Percentiles rank a stretch among this genome's conserved stretches.
Conservation (phyloP, 306 rosid genomes). For the Fragaria nilgerrensis region DNA sequence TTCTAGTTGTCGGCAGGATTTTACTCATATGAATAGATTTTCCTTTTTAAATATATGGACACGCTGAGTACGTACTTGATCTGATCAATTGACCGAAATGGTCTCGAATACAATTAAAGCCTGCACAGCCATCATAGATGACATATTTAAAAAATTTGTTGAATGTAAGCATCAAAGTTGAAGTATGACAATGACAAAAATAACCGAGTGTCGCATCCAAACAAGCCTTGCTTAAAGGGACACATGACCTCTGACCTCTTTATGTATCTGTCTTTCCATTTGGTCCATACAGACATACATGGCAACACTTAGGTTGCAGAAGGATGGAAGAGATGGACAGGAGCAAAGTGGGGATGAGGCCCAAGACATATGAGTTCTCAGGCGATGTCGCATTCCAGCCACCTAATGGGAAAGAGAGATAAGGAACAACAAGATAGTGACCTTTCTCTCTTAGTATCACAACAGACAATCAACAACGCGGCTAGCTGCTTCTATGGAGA, state of each 20-base stretch:
- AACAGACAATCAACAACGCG: constrained; percentile 35
- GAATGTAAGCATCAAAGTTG: constrained; percentile 12
- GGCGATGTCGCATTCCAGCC: constrained; percentile 57
- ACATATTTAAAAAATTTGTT: not conserved
- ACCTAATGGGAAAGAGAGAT: constrained; percentile 48
- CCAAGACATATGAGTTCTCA: constrained; percentile 39
- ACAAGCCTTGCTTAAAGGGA: constrained; percentile 34
- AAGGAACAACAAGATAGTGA: constrained; percentile 66
- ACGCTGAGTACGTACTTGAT: not conserved
- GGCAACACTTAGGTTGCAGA: constrained; percentile 16
- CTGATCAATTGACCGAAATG: not conserved
- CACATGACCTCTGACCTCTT: constrained; percentile 22
- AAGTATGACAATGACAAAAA: constrained; percentile 23
- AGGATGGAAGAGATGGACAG: constrained; percentile 15
- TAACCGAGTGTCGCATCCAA: constrained; percentile 25
- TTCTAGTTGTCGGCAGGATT: constrained; percentile 3
- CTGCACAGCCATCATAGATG: not conserved
- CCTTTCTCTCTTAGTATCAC: constrained; percentile 34
- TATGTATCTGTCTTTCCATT: constrained; percentile 16
- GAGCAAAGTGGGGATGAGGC: constrained; percentile 30
- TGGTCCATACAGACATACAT: constrained; percentile 32
- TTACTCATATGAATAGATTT: not conserved
- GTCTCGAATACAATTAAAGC: not conserved
- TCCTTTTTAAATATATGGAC: not conserved
- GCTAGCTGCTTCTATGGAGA: constrained; percentile 11